Conservation (phyloP, 768 basidiomycete genomes). For the Amanita jacksonii region DNA sequence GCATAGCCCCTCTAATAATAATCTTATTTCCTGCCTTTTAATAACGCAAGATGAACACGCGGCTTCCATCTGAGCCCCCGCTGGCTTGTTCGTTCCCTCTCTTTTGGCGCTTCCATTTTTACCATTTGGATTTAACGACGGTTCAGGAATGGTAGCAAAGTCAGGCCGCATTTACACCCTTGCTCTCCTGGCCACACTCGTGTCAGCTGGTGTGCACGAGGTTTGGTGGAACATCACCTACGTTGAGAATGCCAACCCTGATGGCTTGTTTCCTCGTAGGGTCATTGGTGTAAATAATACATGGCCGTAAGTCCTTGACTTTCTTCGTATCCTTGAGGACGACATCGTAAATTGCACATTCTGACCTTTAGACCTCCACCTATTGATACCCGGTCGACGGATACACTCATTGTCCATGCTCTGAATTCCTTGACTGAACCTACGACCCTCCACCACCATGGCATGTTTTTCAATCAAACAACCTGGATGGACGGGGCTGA, state of each 20-base stretch:
- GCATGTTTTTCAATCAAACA: conserved; percentile 87
- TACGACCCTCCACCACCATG: conserved; percentile 82
- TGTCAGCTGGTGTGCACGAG: conserved; percentile 57
- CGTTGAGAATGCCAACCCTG: conserved; percentile 70
- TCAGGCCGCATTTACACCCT: conserved; percentile 25
- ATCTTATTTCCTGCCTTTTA: too few species aligned
- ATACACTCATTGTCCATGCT: conserved; percentile 71
- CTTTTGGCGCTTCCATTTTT: too few species aligned
- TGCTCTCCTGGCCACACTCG: conserved; percentile 26
- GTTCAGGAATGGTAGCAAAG: too few species aligned
- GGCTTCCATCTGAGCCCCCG: too few species aligned
- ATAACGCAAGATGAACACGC: too few species aligned
- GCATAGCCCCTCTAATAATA: too few species aligned
- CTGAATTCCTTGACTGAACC: conserved; percentile 59
- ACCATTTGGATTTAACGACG: too few species aligned
- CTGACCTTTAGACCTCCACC: conserved; percentile 59
- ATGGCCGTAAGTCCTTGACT: conserved; percentile 86
- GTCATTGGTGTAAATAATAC: conserved; percentile 86
- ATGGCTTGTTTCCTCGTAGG: conserved; percentile 65
- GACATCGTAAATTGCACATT: too few species aligned
- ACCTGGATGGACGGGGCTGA: conserved; percentile 88
- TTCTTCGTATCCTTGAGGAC: too few species aligned
- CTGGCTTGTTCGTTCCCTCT: too few species aligned
- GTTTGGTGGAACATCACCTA: conserved; percentile 91
- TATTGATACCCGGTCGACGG: conserved; percentile 58